These are phyloP conservation scores for Sophora flavescens DNA, from an alignment of 306 rosid genomes.

Conservation along the genomic window DNA sequence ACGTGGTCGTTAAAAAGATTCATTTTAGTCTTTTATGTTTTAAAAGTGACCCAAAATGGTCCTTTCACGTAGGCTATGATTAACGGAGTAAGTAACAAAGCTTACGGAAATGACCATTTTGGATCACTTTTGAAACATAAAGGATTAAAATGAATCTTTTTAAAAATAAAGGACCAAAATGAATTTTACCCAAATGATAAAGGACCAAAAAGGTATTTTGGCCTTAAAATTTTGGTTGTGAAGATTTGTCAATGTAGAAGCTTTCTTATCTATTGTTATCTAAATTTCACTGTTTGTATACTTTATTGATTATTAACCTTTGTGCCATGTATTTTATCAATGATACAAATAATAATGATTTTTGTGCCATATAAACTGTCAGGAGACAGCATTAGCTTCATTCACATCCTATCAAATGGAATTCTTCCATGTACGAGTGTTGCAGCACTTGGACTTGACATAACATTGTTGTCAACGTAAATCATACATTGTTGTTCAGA, in stretches of 20 bases:
- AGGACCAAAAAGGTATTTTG: no score
- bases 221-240: conserved; percentile 18
- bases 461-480: conserved; percentile 63
- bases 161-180: no score
- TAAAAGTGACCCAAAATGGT: no score
- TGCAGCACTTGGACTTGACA: conserved; percentile 98
- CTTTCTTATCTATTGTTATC: conserved; percentile 20
- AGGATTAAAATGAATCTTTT: no score
- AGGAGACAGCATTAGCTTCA: conserved; percentile 87
- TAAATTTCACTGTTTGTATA: not conserved
- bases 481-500: conserved; percentile 4
- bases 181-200: no score
- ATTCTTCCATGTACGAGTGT: conserved; percentile 93
- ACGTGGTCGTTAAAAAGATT: no score
- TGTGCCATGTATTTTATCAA: no score
- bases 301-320: not conserved
- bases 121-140: no score
- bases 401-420: conserved; percentile 88
- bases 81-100: no score
- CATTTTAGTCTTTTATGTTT: no score
- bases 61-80: no score
- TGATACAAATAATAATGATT: not conserved
- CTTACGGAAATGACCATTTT: no score
- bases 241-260: conserved; percentile 19
- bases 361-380: conserved; percentile 56